A percentile compares a stretch with the other conserved stretches of the same genome.
These are phyloP conservation scores for Monosporascus sp. DNA, from an alignment of 2,329 filamentous ascomycete species.

Conservation along the genomic window DNA sequence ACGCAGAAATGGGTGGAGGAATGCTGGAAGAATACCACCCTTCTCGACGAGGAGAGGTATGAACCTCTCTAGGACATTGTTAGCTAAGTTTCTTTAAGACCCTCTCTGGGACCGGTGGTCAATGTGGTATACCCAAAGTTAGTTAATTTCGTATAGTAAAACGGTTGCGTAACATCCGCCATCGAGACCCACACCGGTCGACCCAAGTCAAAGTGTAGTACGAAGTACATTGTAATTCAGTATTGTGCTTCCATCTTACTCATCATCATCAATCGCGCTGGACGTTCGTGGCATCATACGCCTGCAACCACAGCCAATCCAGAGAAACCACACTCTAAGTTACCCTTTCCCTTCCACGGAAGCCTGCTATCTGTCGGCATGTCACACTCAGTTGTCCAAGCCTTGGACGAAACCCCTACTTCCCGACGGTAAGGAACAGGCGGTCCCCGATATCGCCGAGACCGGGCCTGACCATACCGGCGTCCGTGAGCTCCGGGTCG, in stretches of 20 bases:
- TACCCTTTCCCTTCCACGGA: neutral
- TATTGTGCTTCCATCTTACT: no score
- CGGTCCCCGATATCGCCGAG: slow-evolving; percentile 88
- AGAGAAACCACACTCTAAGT: neutral
- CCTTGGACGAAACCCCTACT: slow-evolving; percentile 44
- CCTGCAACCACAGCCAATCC: neutral
- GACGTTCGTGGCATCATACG: no score
- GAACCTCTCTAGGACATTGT: slow-evolving; percentile 11
- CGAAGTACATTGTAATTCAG: no score
- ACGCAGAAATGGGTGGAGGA: slow-evolving; percentile 68
- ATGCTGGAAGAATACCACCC: slow-evolving; percentile 73
- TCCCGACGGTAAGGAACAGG: slow-evolving; percentile 83
- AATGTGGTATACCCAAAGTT: neutral
- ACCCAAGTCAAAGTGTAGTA: no score
- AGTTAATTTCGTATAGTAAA: neutral
- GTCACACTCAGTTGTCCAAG: neutral
- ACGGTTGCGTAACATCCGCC: neutral
- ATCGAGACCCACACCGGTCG: no score
- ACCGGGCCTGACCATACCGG: slow-evolving; percentile 87
- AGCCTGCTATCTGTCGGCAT: no score
- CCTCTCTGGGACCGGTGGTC: neutral
- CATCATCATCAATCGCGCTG: no score
- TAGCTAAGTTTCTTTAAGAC: neutral
- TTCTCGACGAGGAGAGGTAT: slow-evolving; percentile 73
- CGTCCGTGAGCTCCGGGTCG: slow-evolving; percentile 67